A percentile compares a stretch with the other conserved stretches of the same genome.
phyloP scores from a whole-genome alignment of 129 eudicot species.

The Kitagawia praeruptora region DNA sequence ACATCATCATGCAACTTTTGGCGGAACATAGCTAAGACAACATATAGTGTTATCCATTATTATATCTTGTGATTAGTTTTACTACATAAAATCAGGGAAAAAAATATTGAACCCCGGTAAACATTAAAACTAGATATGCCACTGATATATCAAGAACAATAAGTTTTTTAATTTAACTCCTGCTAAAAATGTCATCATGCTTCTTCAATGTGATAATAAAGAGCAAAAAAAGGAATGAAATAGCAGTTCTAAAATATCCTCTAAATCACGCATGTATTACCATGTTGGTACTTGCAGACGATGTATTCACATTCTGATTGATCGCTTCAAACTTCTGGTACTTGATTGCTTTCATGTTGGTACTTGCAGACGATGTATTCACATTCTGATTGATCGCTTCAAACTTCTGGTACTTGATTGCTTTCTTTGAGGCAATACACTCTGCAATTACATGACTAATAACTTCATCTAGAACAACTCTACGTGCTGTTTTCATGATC shows the following conservation, averaged over 20 bases:
- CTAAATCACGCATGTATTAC: slow-evolving; percentile 17
- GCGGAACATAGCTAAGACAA: slow-evolving; percentile 52
- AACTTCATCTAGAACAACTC: slow-evolving; percentile 71
- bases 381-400: slow-evolving; percentile 28
- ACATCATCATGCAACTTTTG: slow-evolving; percentile 68
- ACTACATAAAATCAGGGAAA: background rate
- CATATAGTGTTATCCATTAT: slow-evolving; percentile 22
- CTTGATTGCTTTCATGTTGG: slow-evolving; percentile 40
- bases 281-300: slow-evolving; percentile 30
- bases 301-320: slow-evolving; percentile 18
- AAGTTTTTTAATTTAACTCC: background rate
- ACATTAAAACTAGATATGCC: background rate
- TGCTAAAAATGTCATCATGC: background rate
- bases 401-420: slow-evolving; percentile 30
- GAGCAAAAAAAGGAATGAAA: background rate
- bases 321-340: slow-evolving; percentile 30
- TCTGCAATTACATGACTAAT: slow-evolving; percentile 52
- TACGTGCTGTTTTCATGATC: slow-evolving; percentile 78
- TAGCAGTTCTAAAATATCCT: background rate
- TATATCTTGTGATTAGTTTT: background rate
- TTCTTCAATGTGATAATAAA: background rate
- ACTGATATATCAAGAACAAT: background rate
- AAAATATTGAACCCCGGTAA: background rate
- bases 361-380: slow-evolving; percentile 24
- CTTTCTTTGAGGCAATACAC: slow-evolving; percentile 45